Percentiles rank a stretch among this genome's conserved stretches.
phyloP scores from a whole-genome alignment of 2,329 filamentous ascomycete genomes.

The Bipolaris gigantea region DNA sequence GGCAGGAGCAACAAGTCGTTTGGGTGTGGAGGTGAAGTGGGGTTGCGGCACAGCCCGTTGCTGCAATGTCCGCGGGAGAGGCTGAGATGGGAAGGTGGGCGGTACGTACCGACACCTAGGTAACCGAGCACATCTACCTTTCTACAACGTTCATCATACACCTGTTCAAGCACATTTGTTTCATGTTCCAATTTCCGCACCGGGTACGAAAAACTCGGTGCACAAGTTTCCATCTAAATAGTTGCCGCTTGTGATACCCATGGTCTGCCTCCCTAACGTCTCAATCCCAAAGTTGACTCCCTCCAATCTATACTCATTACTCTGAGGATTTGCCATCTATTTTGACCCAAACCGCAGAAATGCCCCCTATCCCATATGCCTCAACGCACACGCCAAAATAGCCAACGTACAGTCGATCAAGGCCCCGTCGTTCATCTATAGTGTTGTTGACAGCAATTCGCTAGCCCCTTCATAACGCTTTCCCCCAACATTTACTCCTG shows the following conservation, averaged over 20 bases:
- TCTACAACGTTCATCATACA: background rate
- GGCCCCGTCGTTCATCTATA: background rate
- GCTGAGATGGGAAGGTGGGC: conserved; percentile 26
- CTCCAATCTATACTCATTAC: background rate
- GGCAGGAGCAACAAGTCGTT: background rate
- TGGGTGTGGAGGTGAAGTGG: conserved; percentile 8
- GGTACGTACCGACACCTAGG: background rate
- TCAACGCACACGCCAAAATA: conserved; percentile 4
- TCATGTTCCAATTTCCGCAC: background rate
- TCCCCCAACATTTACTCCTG: conserved; percentile 7
- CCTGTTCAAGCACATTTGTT: background rate
- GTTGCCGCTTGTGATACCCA: background rate
- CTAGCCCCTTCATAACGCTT: conserved; percentile 5
- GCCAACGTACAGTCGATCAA: conserved; percentile 1
- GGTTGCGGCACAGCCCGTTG: background rate
- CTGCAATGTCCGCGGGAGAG: conserved; percentile 23
- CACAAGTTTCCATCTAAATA: background rate
- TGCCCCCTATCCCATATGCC: conserved; percentile 10
- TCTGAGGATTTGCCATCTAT: conserved; percentile 7
- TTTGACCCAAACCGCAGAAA: conserved; percentile 10
- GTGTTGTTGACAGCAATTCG: background rate
- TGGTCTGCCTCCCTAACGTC: background rate
- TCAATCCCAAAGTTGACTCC: conserved; percentile 2
- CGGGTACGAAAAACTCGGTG: background rate
- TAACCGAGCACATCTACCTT: background rate